phyloP scores from a whole-genome alignment of 2,329 filamentous ascomycete species.

The Passalora sequoiae region DNA sequence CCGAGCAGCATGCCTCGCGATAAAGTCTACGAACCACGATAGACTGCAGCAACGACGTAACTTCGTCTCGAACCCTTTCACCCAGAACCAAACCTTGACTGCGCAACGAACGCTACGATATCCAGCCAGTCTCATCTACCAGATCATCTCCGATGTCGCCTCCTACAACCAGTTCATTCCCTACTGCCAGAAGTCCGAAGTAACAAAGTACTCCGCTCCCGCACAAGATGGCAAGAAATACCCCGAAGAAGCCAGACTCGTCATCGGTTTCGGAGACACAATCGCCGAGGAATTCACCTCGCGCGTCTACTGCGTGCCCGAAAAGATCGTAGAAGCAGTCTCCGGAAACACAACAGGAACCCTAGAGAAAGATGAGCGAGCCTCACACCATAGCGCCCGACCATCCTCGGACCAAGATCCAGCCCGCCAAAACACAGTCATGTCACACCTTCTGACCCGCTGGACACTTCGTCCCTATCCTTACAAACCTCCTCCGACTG shows the following conservation, averaged over 20 bases:
- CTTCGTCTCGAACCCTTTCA: slow-evolving; percentile 44
- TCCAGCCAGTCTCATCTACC: slow-evolving; percentile 65
- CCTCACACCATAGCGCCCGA: slow-evolving; percentile 39
- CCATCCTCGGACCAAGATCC: slow-evolving; percentile 37
- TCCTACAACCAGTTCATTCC: slow-evolving; percentile 85
- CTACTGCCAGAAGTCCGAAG: slow-evolving; percentile 72
- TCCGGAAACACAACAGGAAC: slow-evolving; percentile 53
- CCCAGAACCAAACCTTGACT: slow-evolving; percentile 64
- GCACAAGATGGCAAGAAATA: slow-evolving; percentile 47
- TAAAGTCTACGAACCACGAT: slow-evolving; percentile 11
- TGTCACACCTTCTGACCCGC: slow-evolving; percentile 63
- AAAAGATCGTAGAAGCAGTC: slow-evolving; percentile 68
- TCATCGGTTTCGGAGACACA: slow-evolving; percentile 75
- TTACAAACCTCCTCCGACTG: slow-evolving; percentile 43
- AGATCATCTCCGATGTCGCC: slow-evolving; percentile 80
- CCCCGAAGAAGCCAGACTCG: slow-evolving; percentile 72
- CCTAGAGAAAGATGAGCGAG: slow-evolving; percentile 35
- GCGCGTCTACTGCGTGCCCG: slow-evolving; percentile 70
- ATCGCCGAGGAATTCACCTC: slow-evolving; percentile 81
- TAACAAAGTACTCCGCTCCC: slow-evolving; percentile 66
- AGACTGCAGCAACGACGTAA: slow-evolving; percentile 33
- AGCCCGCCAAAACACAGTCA: slow-evolving; percentile 40
- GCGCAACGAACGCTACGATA: slow-evolving; percentile 75
- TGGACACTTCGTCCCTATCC: slow-evolving; percentile 57
- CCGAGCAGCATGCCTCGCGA: slow-evolving; percentile 15